Conservation (phyloP, 345 rosid genomes). For the Gossypium arboreum region DNA sequence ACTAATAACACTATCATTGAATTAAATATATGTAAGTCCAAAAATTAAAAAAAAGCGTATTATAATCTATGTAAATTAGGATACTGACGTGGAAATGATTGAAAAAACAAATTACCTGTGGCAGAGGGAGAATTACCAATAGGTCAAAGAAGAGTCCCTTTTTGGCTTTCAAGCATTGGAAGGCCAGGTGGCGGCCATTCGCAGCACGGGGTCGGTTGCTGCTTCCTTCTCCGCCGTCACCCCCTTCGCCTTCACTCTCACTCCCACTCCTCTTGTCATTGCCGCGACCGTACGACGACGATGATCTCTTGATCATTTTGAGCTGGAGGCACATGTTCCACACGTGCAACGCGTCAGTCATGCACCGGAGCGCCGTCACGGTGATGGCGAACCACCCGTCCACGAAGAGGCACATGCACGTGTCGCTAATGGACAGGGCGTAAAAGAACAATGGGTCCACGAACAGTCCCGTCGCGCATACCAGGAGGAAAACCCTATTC, state of each 20-base stretch:
- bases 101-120: slow-evolving; percentile 50
- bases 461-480: slow-evolving; percentile 75
- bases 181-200: slow-evolving; percentile 23
- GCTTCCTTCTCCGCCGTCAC: not conserved
- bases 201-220: not conserved
- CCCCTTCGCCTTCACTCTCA: slow-evolving; percentile 16
- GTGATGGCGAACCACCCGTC: slow-evolving; percentile 94
- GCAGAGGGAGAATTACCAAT: slow-evolving; percentile 78
- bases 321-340: slow-evolving; percentile 91
- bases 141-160: slow-evolving; percentile 81
- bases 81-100: not conserved
- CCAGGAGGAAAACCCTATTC: slow-evolving; percentile 79
- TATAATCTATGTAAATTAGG: not conserved
- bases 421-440: slow-evolving; percentile 63
- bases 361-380: slow-evolving; percentile 87
- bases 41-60: too few relatives aligned
- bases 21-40: too few relatives aligned
- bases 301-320: slow-evolving; percentile 45
- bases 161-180: slow-evolving; percentile 48
- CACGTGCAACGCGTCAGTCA: slow-evolving; percentile 77
- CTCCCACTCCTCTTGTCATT: not conserved
- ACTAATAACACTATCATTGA: too few relatives aligned
- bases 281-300: not conserved
- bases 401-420: slow-evolving; percentile 71
- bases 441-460: slow-evolving; percentile 96